Evolutionary conservation across 768 basidiomycete genomes (phyloP).

Genomic region (Gymnopilus dilepis): DNA sequence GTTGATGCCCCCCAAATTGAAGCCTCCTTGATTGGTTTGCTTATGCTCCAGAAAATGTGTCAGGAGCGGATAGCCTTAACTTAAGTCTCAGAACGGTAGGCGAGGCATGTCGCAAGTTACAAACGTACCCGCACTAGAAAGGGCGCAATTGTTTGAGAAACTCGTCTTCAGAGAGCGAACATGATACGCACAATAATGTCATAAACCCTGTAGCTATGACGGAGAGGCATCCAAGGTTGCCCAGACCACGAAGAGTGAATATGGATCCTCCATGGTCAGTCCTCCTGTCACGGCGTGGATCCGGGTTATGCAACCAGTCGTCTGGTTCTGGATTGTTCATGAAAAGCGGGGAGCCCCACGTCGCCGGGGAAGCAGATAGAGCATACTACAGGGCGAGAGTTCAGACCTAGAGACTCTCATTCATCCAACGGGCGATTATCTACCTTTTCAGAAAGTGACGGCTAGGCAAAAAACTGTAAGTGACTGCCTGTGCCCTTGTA

Average conservation of each 20-base stretch:
- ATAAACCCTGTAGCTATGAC: conserved; percentile 53
- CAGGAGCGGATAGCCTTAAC: conserved; percentile 55
- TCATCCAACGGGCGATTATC: too few relatives aligned
- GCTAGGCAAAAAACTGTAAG: neutral
- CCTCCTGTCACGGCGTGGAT: conserved; percentile 57
- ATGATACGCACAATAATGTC: conserved; percentile 56
- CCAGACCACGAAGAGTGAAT: conserved; percentile 64
- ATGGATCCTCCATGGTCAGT: conserved; percentile 61
- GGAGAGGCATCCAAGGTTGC: conserved; percentile 67
- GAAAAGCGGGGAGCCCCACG: conserved; percentile 53
- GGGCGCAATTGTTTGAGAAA: conserved; percentile 54
- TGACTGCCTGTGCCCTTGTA: neutral
- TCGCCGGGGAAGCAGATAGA: conserved; percentile 48
- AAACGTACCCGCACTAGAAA: conserved; percentile 41
- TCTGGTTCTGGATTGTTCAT: conserved; percentile 57
- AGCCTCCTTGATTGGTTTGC: conserved; percentile 57
- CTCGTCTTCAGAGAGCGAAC: conserved; percentile 54
- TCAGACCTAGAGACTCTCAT: too few relatives aligned
- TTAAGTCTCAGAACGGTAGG: neutral
- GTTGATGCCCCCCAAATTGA: conserved; percentile 80
- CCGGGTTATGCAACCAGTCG: conserved; percentile 67
- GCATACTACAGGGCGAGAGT: conserved; percentile 41
- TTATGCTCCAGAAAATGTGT: conserved; percentile 46
- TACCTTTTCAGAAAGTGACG: conserved; percentile 14
- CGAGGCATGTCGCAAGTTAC: neutral